phyloP scores from a whole-genome alignment of 805 yeast species.

The Candida schatavii region DNA sequence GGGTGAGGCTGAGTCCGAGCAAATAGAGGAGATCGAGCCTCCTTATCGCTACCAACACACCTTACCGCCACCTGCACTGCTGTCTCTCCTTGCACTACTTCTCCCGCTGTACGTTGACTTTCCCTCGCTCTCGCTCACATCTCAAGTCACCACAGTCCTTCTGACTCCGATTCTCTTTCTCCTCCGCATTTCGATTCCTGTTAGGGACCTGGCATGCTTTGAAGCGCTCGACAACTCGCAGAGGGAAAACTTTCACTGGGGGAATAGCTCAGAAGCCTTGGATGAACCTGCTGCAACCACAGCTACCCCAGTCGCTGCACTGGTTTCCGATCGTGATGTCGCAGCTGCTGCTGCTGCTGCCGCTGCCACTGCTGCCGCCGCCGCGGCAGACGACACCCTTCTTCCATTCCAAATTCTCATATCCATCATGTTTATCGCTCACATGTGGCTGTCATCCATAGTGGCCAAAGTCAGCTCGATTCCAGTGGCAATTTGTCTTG shows the following conservation, averaged over 20 bases:
- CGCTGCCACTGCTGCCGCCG: constrained; percentile 6
- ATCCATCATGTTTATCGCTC: constrained; percentile 24
- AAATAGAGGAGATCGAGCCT: neutral
- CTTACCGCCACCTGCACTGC: constrained; percentile 7
- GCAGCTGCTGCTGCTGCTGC: constrained; percentile 14
- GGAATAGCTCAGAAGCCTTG: neutral
- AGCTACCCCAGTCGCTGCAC: neutral
- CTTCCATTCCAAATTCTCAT: constrained; percentile 27
- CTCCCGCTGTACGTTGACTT: constrained; percentile 17
- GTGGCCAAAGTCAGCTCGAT: constrained; percentile 12
- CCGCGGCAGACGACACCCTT: constrained; percentile 16
- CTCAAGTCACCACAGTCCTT: constrained; percentile 13
- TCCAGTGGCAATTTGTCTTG: constrained; percentile 5
- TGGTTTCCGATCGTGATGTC: constrained; percentile 4
- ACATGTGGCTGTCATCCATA: constrained; percentile 11
- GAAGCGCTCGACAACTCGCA: constrained; percentile 4
- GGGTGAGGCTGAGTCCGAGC: neutral
- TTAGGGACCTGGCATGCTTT: constrained; percentile 20
- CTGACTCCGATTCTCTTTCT: constrained; percentile 24
- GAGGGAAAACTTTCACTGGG: constrained; percentile 1
- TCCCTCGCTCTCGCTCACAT: constrained; percentile 6
- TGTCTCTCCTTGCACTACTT: constrained; percentile 7
- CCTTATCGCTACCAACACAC: constrained; percentile 19
- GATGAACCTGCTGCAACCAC: neutral
- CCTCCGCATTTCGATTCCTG: constrained; percentile 32